Conservation (phyloP, 163 green algal genomes). For the Picocystis sp. region DNA sequence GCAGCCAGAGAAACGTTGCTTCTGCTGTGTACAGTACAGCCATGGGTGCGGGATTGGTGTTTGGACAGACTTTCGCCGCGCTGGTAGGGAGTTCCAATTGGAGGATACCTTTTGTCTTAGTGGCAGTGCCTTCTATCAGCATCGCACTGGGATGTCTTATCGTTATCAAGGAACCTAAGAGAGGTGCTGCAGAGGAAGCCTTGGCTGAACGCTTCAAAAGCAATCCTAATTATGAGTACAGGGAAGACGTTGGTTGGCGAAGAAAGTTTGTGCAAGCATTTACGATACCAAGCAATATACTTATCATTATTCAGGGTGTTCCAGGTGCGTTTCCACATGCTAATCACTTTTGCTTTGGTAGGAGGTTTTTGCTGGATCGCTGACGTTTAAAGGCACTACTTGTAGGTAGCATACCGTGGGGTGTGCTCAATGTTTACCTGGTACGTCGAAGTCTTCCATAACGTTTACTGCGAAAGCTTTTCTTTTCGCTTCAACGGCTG, state of each 20-base stretch:
- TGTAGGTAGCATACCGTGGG: slow-evolving; percentile 67
- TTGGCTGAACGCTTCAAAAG: slow-evolving; percentile 19
- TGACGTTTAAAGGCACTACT: slow-evolving; percentile 25
- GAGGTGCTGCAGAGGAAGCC: slow-evolving; percentile 47
- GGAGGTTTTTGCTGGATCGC: neutral
- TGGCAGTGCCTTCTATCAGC: slow-evolving; percentile 37
- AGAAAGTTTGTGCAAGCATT: slow-evolving; percentile 35
- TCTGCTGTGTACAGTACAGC: slow-evolving; percentile 35
- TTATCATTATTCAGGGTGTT: slow-evolving; percentile 35
- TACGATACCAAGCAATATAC: slow-evolving; percentile 40
- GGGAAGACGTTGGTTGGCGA: slow-evolving; percentile 39
- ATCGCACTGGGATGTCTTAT: slow-evolving; percentile 38
- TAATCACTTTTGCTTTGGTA: no score
- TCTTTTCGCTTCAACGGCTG: neutral
- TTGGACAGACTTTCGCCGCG: slow-evolving; percentile 37
- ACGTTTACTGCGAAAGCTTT: neutral
- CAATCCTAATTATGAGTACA: slow-evolving; percentile 29
- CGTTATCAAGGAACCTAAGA: slow-evolving; percentile 35
- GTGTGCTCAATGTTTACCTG: slow-evolving; percentile 66
- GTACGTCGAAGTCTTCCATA: slow-evolving; percentile 4
- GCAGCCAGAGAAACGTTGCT: slow-evolving; percentile 24
- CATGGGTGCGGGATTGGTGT: slow-evolving; percentile 31
- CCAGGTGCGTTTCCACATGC: neutral
- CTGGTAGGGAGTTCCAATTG: slow-evolving; percentile 43
- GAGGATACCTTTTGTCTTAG: slow-evolving; percentile 63